Evolutionary conservation across 2,329 filamentous ascomycete species (phyloP).

Genomic region (Neonectria hederae): DNA sequence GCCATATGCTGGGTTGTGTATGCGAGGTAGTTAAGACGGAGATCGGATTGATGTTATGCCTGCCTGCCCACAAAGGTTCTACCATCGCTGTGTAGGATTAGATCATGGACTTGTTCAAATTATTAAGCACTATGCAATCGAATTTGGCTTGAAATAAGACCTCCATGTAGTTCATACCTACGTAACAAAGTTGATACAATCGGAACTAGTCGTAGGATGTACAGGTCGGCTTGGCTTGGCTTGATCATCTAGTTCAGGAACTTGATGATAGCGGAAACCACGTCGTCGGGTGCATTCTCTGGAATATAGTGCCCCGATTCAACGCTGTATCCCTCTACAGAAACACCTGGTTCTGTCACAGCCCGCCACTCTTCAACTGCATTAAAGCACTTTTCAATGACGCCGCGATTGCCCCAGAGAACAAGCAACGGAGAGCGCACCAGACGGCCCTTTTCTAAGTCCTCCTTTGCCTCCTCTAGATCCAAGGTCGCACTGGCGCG

Average conservation of each 20-base stretch:
- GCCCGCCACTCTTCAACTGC: slow-evolving; percentile 60
- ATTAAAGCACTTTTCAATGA: slow-evolving; percentile 61
- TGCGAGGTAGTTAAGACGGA: too few relatives aligned
- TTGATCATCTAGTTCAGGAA: slow-evolving; percentile 45
- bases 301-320: slow-evolving; percentile 60
- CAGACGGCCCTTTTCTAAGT: slow-evolving; percentile 53
- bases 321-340: slow-evolving; percentile 53
- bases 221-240: not conserved
- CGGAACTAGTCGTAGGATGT: too few relatives aligned
- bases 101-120: too few relatives aligned
- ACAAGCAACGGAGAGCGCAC: slow-evolving; percentile 58
- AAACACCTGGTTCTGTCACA: slow-evolving; percentile 50
- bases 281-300: slow-evolving; percentile 60
- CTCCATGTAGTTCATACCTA: too few relatives aligned
- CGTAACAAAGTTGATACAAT: too few relatives aligned
- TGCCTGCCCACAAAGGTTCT: too few relatives aligned
- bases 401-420: slow-evolving; percentile 59
- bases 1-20: too few relatives aligned
- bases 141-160: too few relatives aligned
- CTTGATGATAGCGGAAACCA: slow-evolving; percentile 52
- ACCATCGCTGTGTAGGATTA: too few relatives aligned
- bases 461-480: slow-evolving; percentile 58
- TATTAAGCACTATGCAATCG: too few relatives aligned
- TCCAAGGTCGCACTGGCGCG: slow-evolving; percentile 62
- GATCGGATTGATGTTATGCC: too few relatives aligned